Evolutionary conservation across 805 yeast species (phyloP), one percentile per base, ranked within the genome.

Genomic region (Lipomyces orientalis): DNA sequence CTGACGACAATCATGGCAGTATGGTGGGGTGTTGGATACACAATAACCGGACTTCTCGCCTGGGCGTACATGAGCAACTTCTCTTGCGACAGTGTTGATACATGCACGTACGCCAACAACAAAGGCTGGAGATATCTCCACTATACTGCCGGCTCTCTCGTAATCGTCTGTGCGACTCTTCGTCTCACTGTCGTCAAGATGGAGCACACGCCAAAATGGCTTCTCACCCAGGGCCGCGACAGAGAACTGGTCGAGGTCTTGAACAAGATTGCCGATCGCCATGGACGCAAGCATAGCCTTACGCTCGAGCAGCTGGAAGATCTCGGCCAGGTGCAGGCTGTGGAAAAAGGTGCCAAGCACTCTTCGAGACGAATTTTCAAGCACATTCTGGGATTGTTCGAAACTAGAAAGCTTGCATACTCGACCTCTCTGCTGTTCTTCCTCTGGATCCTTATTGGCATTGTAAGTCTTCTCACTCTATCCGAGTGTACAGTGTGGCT

Each of bases 11-110:
- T 84, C 49, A 81, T 87, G 77, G 86, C 88, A 29, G 78, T 81
- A 56, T 87, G 83, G 85, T 87, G 90, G 90, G 87, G 88, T 56
- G 79, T 87, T 46, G 90, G 89, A 39, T 89, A 87, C 74, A 81
- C 87, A 1, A 78, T 86, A 55, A 82, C 87, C 10, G 80, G 80
- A 39, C 76, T 86, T 22, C 72, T 86, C 54, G 83, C 87, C 3
- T 87, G 88, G 87, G 88, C 86, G 0, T 83, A 84, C 64, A 77
- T 87, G 59, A 82, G 87, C 12, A 81, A 83, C 66, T 79, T 79
- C 67, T 82, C 86, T 3, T 86, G 90, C 73, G 75, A 77, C 19
- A 74, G 80, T 76, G 74, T 75, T 8, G 81, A 74, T 16, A 61
- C 76, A 54, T 87, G 90, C 74, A 79, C 80, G 37, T 79, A 84